Evolutionary conservation across 1,139 yeast genomes (phyloP), one percentile per base, ranked within the genome.

Genomic region (Kluyveromyces sp.): DNA sequence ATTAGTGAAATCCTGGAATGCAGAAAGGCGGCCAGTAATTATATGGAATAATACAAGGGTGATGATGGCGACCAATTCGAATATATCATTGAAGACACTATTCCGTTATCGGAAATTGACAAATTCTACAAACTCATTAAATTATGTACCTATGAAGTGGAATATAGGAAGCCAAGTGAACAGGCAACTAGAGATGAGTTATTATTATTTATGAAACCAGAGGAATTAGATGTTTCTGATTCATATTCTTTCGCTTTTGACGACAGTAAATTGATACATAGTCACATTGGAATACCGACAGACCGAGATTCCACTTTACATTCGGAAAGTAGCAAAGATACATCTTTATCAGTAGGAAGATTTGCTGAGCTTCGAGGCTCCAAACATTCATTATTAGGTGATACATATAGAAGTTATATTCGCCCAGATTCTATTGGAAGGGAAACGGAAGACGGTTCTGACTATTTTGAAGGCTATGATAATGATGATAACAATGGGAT

Each of bases 61-160:
- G 96, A 96, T 31, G 96, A 88, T 56, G 97, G 90, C 15, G 97
- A 90, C 60, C 69, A 74, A 50, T 89, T 84, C 65, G 95, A 88
- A 64, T 90, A 88, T 66, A 73, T 84, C 25, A 77, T 89, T 47
- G 88, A 81, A 51, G 76, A 75, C 41, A 73, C 74, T n/a, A 77
- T 83, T 6, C 72, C 81, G 31, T 58, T 68, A 3, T 70, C 68
- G 35, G 81, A 81, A 28, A 73, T 87, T 43, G 83, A 82, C 31
- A 71, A 73, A 41, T 92, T 92, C 61, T 77, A 85, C 68, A 62
- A 69, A 35, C 72, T 80, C 0, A 72, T 88, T 10, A 75, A 78
- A 59, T 76, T 76, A 50, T 86, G 96, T 59, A 78, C 83, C 54
- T 90, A 77, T 60, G 96, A 89, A 63, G 75, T 80, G 56, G 86